phyloP scores from a whole-genome alignment of 176 grass and related monocot species.

The Aegilops tauschii region DNA sequence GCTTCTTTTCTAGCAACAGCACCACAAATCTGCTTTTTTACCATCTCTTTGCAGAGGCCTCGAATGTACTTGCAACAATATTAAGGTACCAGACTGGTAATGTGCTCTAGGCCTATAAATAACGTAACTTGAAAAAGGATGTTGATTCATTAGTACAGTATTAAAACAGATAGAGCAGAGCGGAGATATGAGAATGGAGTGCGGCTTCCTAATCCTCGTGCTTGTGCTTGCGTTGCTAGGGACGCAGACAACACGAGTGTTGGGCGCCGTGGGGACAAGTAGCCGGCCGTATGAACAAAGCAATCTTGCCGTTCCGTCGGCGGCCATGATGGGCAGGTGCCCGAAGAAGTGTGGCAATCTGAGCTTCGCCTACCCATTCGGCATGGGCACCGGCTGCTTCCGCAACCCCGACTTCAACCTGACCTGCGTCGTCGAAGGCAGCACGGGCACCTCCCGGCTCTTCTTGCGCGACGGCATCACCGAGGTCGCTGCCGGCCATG shows the following conservation, averaged over 20 bases:
- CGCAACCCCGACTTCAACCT: slow-evolving; percentile 22
- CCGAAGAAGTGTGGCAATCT: not conserved
- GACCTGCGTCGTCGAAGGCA: slow-evolving; percentile 13
- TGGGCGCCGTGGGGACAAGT: not conserved
- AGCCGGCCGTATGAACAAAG: not conserved
- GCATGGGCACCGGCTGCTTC: slow-evolving; percentile 29
- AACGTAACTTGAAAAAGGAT: not conserved
- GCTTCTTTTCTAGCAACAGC: not conserved
- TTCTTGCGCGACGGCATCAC: not conserved
- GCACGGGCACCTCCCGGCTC: not conserved
- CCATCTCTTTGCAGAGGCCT: not conserved
- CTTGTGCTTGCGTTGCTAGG: not conserved
- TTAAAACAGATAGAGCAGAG: not conserved
- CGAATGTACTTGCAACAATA: not conserved
- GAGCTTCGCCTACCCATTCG: slow-evolving; percentile 33
- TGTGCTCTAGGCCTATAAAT: not conserved
- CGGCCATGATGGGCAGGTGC: not conserved
- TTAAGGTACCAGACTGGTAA: not conserved
- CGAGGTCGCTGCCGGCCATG: not conserved
- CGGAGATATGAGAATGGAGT: not conserved
- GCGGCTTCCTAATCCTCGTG: not conserved
- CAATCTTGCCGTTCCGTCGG: not conserved
- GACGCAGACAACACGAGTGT: not conserved
- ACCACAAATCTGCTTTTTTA: not conserved
- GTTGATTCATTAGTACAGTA: not conserved